phyloP scores from a whole-genome alignment of 345 rosid genomes.

The Moringa oleifera region DNA sequence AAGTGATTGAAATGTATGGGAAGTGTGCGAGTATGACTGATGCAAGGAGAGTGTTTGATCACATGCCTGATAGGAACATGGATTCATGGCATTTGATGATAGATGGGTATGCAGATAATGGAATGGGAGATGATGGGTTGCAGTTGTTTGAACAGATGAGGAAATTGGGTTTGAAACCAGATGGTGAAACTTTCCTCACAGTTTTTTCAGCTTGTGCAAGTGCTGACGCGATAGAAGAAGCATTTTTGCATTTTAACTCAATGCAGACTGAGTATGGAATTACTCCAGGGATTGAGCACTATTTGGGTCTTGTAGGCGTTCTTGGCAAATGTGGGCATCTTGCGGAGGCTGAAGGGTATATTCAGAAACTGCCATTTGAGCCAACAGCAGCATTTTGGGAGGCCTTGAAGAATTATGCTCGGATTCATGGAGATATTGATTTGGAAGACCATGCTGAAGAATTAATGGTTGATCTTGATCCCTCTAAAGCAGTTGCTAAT shows the following conservation, averaged over 20 bases:
- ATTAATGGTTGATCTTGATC: conserved; percentile 54
- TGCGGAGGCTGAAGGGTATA: conserved; percentile 48
- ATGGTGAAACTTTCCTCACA: conserved; percentile 47
- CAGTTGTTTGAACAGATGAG: conserved; percentile 66
- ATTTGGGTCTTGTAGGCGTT: conserved; percentile 54
- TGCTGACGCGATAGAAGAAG: conserved; percentile 67
- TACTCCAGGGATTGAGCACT: conserved; percentile 41
- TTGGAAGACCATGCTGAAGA: conserved; percentile 60
- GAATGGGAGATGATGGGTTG: conserved; percentile 71
- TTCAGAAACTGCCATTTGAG: conserved; percentile 48
- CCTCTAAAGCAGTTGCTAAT: conserved; percentile 39
- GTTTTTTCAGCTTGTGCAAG: conserved; percentile 61
- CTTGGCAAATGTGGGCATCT: conserved; percentile 67
- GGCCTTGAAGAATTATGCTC: conserved; percentile 47
- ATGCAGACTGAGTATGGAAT: conserved; percentile 51
- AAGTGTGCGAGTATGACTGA: conserved; percentile 54
- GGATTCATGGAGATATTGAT: conserved; percentile 58
- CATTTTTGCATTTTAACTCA: conserved; percentile 57
- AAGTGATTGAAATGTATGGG: conserved; percentile 57
- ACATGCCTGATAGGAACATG: conserved; percentile 59
- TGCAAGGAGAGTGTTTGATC: conserved; percentile 70
- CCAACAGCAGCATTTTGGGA: conserved; percentile 62
- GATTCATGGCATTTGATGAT: conserved; percentile 77
- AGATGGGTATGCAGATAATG: conserved; percentile 50
- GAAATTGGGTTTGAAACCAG: conserved; percentile 39